Conservation (phyloP, 768 basidiomycete species). For the Suillus discolor region DNA sequence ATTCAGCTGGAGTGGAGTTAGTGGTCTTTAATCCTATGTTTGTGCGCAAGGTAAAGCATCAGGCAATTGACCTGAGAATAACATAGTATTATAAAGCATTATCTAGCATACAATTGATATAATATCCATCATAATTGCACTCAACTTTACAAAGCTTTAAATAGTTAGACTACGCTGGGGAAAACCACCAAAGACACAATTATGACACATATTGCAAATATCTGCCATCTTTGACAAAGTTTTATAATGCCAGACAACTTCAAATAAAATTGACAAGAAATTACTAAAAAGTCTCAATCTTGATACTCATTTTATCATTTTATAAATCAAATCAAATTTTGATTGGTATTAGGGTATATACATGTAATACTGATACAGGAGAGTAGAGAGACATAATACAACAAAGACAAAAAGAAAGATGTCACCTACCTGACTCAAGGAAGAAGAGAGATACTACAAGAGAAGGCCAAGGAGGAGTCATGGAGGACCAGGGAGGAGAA, state of each 20-base stretch:
- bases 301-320: neutral
- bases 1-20: no score
- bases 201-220: neutral
- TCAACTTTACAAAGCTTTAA: neutral
- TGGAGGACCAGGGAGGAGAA: no score
- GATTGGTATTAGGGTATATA: neutral
- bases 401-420: neutral
- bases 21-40: no score
- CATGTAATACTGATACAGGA: neutral
- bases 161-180: neutral
- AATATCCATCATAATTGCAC: neutral
- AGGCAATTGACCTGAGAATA: no score
- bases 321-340: conserved; percentile 1
- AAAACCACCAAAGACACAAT: neutral
- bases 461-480: no score
- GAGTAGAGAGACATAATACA: neutral
- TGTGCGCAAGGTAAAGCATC: no score
- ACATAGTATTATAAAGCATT: no score
- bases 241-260: neutral
- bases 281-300: neutral
- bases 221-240: neutral
- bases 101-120: neutral
- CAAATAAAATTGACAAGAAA: neutral
- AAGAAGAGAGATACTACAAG: neutral
- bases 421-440: neutral